phyloP scores from a whole-genome alignment of 768 basidiomycete genomes.

The Tubosaeta brunneosetosa region DNA sequence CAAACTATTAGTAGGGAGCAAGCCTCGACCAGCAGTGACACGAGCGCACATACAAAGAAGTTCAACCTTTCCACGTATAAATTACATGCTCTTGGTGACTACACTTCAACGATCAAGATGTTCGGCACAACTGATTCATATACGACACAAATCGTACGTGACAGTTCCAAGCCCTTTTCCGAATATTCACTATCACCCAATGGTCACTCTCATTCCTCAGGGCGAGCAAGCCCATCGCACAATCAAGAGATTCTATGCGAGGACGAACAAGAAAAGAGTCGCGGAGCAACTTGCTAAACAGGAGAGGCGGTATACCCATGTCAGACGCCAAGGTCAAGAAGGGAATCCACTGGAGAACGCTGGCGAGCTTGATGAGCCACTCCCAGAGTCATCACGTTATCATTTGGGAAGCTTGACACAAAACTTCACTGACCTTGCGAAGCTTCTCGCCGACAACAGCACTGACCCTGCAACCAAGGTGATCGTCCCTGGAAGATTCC shows the following conservation, averaged over 20 bases:
- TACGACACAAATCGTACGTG: conserved; percentile 1
- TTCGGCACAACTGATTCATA: conserved; percentile 13
- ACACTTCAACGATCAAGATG: conserved; percentile 31
- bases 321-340: background rate
- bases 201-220: conserved; percentile 10
- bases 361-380: no score
- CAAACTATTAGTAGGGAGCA: no score
- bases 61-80: conserved; percentile 36
- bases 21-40: background rate
- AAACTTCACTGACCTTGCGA: no score
- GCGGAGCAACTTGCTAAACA: conserved; percentile 9
- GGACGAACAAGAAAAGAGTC: conserved; percentile 20
- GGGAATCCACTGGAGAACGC: no score
- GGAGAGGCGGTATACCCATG: conserved; percentile 5
- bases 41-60: background rate
- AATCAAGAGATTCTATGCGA: conserved; percentile 26
- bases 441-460: no score
- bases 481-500: no score
- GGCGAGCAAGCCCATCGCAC: conserved; percentile 32
- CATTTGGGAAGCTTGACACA: no score
- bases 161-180: no score
- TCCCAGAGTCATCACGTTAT: no score
- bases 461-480: no score
- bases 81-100: conserved; percentile 35
- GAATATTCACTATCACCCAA: background rate